Base-by-base conservation (phyloP, 2,329 filamentous ascomycete genomes). In the Alternaria arbusti region DNA sequence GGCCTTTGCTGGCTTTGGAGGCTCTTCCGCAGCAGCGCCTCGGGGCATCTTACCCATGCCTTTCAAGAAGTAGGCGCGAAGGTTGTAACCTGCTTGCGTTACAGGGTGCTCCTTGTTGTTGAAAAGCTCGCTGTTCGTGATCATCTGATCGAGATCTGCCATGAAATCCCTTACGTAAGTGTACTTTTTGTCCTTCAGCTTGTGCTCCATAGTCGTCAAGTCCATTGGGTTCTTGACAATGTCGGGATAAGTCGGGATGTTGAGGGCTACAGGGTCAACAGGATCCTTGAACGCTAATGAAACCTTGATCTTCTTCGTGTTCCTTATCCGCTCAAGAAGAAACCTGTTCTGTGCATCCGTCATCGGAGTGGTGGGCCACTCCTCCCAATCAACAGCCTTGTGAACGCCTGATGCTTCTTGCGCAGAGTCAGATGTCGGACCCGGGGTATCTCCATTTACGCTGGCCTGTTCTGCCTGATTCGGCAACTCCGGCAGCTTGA, bases 291-390 rank as follows among this genome's bases (percentile, higher is more conserved):
- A 98, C 58, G 90, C 87, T 7, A 82, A 82, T 2, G 95, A 92
- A 63, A 90, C 88, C 77, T 95, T 93, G 50, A 93, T 94, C 81
- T 97, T 96, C 83, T 96, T 97, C 60, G 95, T 85, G 56, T 90
- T 89, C 30, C 89, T 90, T 55, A 95, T 82, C 30, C 90, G 85
- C 65, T 89, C 88, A 32, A 90, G 81, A 46, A 92, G 84, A 69
- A 89, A 89, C 56, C 87, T 87, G 60, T 84, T 85, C 70, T 91
- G 88, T 57, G 85, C 84, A 1, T 81, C 72, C 1, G 89, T 89
- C 72, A 80, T 75, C 5, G 74, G 70, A n/a, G 70, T 66, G 3
- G 71, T 63, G 4, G 76, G 75, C 77, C 77, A 80, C 17, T 68
- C 65, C 54, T 78, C 75, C 61, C 74, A 74, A 28, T 71, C 69